Evolutionary conservation across 352 stramenopile species (phyloP).

Genomic region (Halophytophthora polymorphica): DNA sequence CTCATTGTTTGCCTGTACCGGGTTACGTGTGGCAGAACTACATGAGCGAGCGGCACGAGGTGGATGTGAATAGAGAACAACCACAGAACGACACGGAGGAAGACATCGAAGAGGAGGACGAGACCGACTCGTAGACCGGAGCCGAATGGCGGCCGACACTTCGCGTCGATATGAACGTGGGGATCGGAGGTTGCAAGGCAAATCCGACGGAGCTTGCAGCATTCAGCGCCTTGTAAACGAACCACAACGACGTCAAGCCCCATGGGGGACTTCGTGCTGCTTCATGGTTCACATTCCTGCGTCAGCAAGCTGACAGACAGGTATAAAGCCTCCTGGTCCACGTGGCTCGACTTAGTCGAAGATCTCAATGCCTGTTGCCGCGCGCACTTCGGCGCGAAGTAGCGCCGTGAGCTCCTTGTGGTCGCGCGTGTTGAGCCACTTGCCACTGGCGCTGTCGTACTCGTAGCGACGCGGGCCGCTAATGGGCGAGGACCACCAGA

Average conservation of each 20-base stretch:
- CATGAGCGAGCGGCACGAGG: slow-evolving; percentile 72
- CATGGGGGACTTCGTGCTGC: too few relatives aligned
- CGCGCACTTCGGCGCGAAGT: slow-evolving; percentile 72
- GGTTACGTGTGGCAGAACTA: slow-evolving; percentile 49
- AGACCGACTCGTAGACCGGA: slow-evolving; percentile 23
- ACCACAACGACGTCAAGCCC: too few relatives aligned
- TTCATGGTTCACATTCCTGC: too few relatives aligned
- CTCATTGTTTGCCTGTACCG: slow-evolving; percentile 7
- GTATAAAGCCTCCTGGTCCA: too few relatives aligned
- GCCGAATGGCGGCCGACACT: slow-evolving; percentile 3
- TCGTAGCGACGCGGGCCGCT: slow-evolving; percentile 91
- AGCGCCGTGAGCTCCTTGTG: slow-evolving; percentile 68
- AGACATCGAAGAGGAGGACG: slow-evolving; percentile 35
- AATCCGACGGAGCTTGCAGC: too few relatives aligned
- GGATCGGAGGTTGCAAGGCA: too few relatives aligned
- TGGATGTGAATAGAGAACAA: slow-evolving; percentile 52
- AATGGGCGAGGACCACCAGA: slow-evolving; percentile 97
- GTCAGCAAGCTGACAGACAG: too few relatives aligned
- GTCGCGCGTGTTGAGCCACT: slow-evolving; percentile 85
- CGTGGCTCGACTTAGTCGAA: slow-evolving; percentile 34
- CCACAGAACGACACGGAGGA: slow-evolving; percentile 19
- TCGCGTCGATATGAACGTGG: too few relatives aligned
- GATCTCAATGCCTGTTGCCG: slow-evolving; percentile 79
- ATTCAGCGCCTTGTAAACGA: too few relatives aligned
- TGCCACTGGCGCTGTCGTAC: slow-evolving; percentile 58